A percentile compares a stretch with the other conserved stretches of the same genome.
Evolutionary conservation across 2,329 filamentous ascomycete genomes (phyloP).

Genomic region (Capronia coronata): DNA sequence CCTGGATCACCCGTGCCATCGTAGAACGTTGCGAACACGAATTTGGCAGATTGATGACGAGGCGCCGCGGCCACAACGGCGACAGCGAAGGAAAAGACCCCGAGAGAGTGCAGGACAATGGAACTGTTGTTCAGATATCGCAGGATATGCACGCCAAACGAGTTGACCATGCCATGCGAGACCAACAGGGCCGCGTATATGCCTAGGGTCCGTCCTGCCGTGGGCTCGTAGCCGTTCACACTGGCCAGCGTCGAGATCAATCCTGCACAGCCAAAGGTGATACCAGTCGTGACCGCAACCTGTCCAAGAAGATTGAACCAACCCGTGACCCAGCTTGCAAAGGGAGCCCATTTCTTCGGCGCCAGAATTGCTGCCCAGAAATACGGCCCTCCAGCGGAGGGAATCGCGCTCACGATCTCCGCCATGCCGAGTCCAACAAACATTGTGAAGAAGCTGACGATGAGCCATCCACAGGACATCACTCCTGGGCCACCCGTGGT

Average conservation of each 20-base stretch:
- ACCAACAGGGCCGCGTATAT: constrained; percentile 54
- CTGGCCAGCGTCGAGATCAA: constrained; percentile 44
- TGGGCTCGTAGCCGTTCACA: constrained; percentile 41
- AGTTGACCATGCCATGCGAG: constrained; percentile 52
- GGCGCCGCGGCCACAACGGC: constrained; percentile 54
- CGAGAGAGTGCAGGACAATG: constrained; percentile 50
- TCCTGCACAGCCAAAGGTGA: constrained; percentile 42
- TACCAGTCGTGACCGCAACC: constrained; percentile 46
- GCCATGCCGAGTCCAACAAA: constrained; percentile 52
- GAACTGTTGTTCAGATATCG: constrained; percentile 53
- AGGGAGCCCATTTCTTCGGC: constrained; percentile 42
- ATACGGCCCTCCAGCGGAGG: constrained; percentile 54
- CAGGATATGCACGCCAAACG: constrained; percentile 52
- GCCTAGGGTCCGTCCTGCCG: constrained; percentile 48
- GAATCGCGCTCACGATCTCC: constrained; percentile 55
- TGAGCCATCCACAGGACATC: constrained; percentile 50
- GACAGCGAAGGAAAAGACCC: constrained; percentile 49
- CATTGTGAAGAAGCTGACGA: constrained; percentile 49
- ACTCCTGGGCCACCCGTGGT: constrained; percentile 51
- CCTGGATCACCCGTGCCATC: constrained; percentile 50
- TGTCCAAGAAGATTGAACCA: constrained; percentile 47
- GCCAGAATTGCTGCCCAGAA: constrained; percentile 56
- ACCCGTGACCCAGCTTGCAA: constrained; percentile 45
- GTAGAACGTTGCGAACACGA: constrained; percentile 50
- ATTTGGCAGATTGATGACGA: constrained; percentile 49